phyloP scores from a whole-genome alignment of 1,284 basidiomycete genomes.

The Ganoderma lucidum region DNA sequence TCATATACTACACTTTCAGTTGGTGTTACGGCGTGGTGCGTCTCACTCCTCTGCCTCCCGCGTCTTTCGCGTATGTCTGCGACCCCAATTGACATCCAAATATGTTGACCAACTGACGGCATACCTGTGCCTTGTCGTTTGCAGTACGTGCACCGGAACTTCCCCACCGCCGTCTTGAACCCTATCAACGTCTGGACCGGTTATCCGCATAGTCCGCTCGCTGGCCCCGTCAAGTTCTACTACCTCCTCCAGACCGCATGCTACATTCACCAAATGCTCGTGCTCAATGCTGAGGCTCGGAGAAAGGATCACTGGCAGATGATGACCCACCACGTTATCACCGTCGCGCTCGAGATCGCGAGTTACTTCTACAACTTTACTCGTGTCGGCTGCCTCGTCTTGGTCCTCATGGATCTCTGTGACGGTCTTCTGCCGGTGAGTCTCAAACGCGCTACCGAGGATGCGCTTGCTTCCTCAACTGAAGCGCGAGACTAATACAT shows the following conservation, averaged over 20 bases:
- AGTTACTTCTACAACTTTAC: slow-evolving; percentile 90
- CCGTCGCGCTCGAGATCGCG: slow-evolving; percentile 77
- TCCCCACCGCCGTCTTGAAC: slow-evolving; percentile 75
- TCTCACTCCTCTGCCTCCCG: slow-evolving; percentile 34
- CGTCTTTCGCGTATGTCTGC: neutral
- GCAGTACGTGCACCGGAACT: slow-evolving; percentile 81
- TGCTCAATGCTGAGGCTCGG: slow-evolving; percentile 92
- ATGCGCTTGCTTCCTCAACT: neutral
- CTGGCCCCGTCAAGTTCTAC: slow-evolving; percentile 87
- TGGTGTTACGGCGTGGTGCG: slow-evolving; percentile 88
- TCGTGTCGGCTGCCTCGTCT: slow-evolving; percentile 87
- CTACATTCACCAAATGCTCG: slow-evolving; percentile 92
- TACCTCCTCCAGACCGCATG: slow-evolving; percentile 94
- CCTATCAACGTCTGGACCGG: slow-evolving; percentile 79
- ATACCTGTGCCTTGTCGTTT: slow-evolving; percentile 11
- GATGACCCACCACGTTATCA: slow-evolving; percentile 96
- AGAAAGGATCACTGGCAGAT: slow-evolving; percentile 96
- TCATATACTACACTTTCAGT: slow-evolving; percentile 81
- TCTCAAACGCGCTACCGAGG: slow-evolving; percentile 28
- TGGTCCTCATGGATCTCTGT: slow-evolving; percentile 93
- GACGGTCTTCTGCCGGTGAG: slow-evolving; percentile 93
- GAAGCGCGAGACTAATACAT: slow-evolving; percentile 1
- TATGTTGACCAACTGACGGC: neutral
- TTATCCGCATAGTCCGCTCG: slow-evolving; percentile 86
- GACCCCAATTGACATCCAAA: neutral